Conservation (phyloP, 257 asterid genomes). For the Linderniella brevidens region DNA sequence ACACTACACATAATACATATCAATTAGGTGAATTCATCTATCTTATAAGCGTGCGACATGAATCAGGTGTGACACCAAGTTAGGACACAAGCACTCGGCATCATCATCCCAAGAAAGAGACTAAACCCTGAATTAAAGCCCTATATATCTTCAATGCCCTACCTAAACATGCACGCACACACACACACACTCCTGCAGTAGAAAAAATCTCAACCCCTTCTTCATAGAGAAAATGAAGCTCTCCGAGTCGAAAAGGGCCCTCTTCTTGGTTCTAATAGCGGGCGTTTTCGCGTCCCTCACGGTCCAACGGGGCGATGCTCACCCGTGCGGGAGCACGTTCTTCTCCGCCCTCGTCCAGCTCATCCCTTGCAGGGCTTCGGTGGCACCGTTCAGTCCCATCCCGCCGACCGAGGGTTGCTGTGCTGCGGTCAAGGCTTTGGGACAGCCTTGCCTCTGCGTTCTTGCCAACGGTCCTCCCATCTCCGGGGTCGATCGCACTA, state of each 20-base stretch:
- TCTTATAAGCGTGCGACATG: background rate
- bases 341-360: conserved; percentile 75
- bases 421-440: conserved; percentile 65
- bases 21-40: too few relatives aligned
- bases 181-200: too few relatives aligned
- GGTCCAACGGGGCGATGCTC: conserved; percentile 22
- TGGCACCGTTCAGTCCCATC: conserved; percentile 46
- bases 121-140: background rate
- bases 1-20: too few relatives aligned
- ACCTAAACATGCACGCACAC: too few relatives aligned
- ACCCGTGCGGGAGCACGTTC: conserved; percentile 52
- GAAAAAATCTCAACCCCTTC: too few relatives aligned
- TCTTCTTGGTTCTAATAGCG: conserved; percentile 19
- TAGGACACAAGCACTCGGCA: conserved; percentile 4
- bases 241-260: background rate
- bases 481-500: conserved; percentile 62
- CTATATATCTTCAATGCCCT: too few relatives aligned
- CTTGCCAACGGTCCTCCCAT: conserved; percentile 92
- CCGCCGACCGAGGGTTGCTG: conserved; percentile 80
- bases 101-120: background rate
- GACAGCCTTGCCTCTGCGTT: conserved; percentile 83
- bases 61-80: background rate
- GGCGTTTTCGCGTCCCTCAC: conserved; percentile 14
- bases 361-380: conserved; percentile 83
- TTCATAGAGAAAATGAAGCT: background rate